phyloP scores from a whole-genome alignment of 164 flowering plant species.

The Pachysandra terminalis region DNA sequence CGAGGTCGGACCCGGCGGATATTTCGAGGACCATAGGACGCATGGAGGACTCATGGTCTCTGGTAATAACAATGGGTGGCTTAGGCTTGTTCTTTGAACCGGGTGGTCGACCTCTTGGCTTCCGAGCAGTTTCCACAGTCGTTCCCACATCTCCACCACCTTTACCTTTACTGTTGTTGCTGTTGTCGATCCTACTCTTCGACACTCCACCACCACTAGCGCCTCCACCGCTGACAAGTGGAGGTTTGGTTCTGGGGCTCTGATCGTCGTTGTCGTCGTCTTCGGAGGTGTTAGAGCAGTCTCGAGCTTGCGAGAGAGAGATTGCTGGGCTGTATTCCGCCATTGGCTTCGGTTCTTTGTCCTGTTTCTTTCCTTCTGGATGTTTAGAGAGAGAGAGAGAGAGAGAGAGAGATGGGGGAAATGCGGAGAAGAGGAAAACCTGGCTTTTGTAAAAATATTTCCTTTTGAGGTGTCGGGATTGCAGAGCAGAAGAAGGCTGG shows the following conservation, averaged over 20 bases:
- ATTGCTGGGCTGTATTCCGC: slow-evolving; percentile 20
- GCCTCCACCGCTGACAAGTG: not conserved
- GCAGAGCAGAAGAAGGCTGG: too few species aligned
- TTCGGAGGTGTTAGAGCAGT: slow-evolving; percentile 14
- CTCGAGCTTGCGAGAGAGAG: slow-evolving; percentile 19
- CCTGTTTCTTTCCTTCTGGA: too few species aligned
- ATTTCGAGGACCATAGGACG: slow-evolving; percentile 37
- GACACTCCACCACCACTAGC: not conserved
- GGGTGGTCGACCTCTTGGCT: slow-evolving; percentile 40
- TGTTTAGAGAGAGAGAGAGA: too few species aligned
- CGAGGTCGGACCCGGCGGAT: slow-evolving; percentile 36
- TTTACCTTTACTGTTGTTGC: not conserved
- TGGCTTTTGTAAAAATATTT: too few species aligned
- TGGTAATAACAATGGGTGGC: slow-evolving; percentile 47
- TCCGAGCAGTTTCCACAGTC: slow-evolving; percentile 6
- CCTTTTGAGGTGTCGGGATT: too few species aligned
- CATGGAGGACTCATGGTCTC: slow-evolving; percentile 40
- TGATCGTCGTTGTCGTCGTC: slow-evolving; percentile 17
- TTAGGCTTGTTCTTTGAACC: slow-evolving; percentile 58
- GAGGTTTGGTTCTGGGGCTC: slow-evolving; percentile 1
- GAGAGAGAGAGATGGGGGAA: too few species aligned
- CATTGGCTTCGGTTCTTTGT: too few species aligned
- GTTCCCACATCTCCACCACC: not conserved
- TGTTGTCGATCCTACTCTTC: not conserved
- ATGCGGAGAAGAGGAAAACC: too few species aligned